phyloP scores from a whole-genome alignment of 148 eudicot genomes.

The Cornus kousa region DNA sequence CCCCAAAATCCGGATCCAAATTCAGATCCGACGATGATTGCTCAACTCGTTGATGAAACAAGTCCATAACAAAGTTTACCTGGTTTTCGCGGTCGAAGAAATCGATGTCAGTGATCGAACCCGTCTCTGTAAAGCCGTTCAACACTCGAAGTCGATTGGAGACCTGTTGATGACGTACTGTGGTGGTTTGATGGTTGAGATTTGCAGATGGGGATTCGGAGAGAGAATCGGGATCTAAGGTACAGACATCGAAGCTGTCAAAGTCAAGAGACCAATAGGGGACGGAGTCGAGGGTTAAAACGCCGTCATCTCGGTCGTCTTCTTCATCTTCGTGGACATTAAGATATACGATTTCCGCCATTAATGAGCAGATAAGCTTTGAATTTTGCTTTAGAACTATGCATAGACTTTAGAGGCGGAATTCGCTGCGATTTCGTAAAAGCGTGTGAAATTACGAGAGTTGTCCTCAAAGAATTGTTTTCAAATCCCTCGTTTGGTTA shows the following conservation, averaged over 20 bases:
- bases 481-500: too few relatives aligned
- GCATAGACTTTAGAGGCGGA: too few relatives aligned
- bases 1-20: conserved; percentile 29
- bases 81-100: conserved; percentile 46
- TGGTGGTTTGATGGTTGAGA: conserved; percentile 1
- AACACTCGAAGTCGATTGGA: background rate
- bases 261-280: conserved; percentile 25
- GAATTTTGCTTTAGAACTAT: background rate
- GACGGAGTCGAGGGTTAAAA: conserved; percentile 29
- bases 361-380: conserved; percentile 20
- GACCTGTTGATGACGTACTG: background rate
- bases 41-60: conserved; percentile 57
- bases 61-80: conserved; percentile 55
- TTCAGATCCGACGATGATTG: conserved; percentile 30
- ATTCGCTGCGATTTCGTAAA: background rate
- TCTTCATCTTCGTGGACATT: conserved; percentile 38
- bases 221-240: conserved; percentile 16
- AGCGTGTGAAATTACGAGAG: background rate
- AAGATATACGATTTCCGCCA: conserved; percentile 47
- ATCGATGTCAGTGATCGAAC: conserved; percentile 8
- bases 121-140: conserved; percentile 8
- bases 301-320: conserved; percentile 19
- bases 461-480: background rate
- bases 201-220: background rate
- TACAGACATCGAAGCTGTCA: conserved; percentile 13